Conservation (phyloP, 164 flowering plant genomes). For the Piper betle region DNA sequence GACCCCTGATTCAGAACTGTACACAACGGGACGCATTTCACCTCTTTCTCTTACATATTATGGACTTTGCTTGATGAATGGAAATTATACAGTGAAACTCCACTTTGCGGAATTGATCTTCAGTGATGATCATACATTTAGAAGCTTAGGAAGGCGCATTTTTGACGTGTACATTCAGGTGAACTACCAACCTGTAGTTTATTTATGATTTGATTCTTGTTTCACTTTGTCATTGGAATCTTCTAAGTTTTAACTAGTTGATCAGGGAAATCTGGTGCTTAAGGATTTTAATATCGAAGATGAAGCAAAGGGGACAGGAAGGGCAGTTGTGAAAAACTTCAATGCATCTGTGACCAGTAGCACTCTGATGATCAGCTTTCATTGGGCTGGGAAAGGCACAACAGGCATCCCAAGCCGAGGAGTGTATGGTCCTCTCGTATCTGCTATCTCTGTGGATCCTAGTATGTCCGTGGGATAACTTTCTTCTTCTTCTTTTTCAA, state of each 20-base stretch:
- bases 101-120: constrained; percentile 74
- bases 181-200: neutral
- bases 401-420: constrained; percentile 68
- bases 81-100: constrained; percentile 66
- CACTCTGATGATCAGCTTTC: constrained; percentile 53
- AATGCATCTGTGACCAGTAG: constrained; percentile 31
- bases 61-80: constrained; percentile 65
- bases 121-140: constrained; percentile 35
- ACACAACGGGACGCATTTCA: constrained; percentile 49
- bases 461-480: constrained; percentile 26
- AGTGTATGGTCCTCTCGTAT: constrained; percentile 77
- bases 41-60: constrained; percentile 72
- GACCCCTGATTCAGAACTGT: constrained; percentile 22
- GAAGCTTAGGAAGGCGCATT: constrained; percentile 55
- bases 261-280: constrained; percentile 44
- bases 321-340: constrained; percentile 40
- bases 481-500: neutral
- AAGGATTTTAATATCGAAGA: constrained; percentile 67
- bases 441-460: constrained; percentile 74
- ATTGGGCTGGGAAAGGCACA: constrained; percentile 85
- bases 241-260: constrained; percentile 1
- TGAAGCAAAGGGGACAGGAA: constrained; percentile 59
- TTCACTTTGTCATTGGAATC: neutral
- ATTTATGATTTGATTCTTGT: neutral
- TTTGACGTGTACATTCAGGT: constrained; percentile 74